A percentile compares a stretch with the other conserved stretches of the same genome.
Evolutionary conservation across 768 basidiomycete species (phyloP).

Genomic region (Russula abietina): DNA sequence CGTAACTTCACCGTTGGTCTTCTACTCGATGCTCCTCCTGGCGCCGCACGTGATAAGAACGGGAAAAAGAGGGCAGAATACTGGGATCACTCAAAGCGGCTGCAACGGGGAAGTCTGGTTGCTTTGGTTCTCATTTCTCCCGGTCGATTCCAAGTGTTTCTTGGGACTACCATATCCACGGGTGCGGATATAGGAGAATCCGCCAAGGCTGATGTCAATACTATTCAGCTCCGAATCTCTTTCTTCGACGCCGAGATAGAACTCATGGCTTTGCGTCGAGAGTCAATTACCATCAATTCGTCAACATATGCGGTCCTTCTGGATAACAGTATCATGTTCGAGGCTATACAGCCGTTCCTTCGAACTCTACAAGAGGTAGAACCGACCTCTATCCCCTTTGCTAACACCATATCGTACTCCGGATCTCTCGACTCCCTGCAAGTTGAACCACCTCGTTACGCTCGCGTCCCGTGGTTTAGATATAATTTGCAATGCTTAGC

Average conservation of each 20-base stretch:
- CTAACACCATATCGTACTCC: conserved; percentile 3
- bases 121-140: too few relatives aligned
- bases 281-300: conserved; percentile 22
- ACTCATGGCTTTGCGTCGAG: conserved; percentile 45
- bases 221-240: too few relatives aligned
- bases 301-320: conserved; percentile 18
- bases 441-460: too few relatives aligned
- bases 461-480: too few relatives aligned
- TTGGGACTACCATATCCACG: too few relatives aligned
- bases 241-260: too few relatives aligned
- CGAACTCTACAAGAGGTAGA: conserved; percentile 18
- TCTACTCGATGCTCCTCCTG: conserved; percentile 48
- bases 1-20: conserved; percentile 47
- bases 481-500: too few relatives aligned
- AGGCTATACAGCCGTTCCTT: conserved; percentile 20
- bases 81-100: too few relatives aligned
- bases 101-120: too few relatives aligned
- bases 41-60: conserved; percentile 41
- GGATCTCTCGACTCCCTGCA: neutral
- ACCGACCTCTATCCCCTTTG: conserved; percentile 20
- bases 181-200: too few relatives aligned
- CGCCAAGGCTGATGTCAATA: too few relatives aligned
- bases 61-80: conserved; percentile 37
- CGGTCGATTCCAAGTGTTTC: too few relatives aligned
- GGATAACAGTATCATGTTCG: conserved; percentile 22